Conservation (phyloP, 345 rosid genomes). For the Rhodamnia argentea region DNA sequence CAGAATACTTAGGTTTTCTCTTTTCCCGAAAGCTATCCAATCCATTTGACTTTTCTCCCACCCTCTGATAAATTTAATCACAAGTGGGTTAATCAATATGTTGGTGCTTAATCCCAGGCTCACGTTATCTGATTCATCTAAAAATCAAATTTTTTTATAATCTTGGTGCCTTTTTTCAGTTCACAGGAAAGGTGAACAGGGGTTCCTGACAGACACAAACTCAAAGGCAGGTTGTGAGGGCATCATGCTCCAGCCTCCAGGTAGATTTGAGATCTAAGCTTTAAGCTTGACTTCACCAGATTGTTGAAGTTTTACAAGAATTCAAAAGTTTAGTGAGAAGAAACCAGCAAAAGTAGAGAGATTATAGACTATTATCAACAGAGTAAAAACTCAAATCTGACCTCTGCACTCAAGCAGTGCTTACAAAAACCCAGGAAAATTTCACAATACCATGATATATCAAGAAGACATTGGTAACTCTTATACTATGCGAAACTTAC, state of each 20-base stretch:
- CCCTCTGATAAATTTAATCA: neutral
- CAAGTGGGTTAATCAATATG: neutral
- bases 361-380: neutral
- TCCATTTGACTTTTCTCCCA: neutral
- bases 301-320: neutral
- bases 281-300: neutral
- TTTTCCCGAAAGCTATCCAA: neutral
- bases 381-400: neutral
- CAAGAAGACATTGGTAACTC: neutral
- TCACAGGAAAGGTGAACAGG: neutral
- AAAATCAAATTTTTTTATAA: neutral
- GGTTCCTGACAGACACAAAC: neutral
- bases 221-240: neutral
- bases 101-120: neutral
- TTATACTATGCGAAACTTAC: neutral
- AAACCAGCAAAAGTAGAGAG: neutral
- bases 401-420: neutral
- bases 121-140: neutral
- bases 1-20: neutral
- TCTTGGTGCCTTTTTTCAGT: neutral
- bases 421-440: neutral
- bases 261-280: neutral
- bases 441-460: neutral
- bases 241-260: neutral
- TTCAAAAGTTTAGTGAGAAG: neutral